Evolutionary conservation across 495 filamentous ascomycete genomes (phyloP).

Genomic region (Antarctomyces pellizariae): DNA sequence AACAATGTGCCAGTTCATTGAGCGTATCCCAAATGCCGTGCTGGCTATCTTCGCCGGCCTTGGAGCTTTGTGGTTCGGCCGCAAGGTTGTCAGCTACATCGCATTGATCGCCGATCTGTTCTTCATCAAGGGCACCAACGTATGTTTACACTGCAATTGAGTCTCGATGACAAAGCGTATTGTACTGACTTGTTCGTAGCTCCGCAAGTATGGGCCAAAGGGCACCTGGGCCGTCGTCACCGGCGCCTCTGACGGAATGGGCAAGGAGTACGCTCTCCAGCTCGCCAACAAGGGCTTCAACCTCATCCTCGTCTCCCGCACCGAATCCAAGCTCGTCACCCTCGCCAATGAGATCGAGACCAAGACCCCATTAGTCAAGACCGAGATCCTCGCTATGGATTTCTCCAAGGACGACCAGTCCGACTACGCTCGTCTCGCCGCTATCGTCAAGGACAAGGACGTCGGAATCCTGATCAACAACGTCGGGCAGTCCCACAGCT

Average conservation of each 20-base stretch:
- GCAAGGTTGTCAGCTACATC: conserved; percentile 33
- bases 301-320: conserved; percentile 80
- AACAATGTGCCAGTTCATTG: too few species aligned
- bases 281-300: conserved; percentile 86
- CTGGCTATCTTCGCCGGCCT: conserved; percentile 15
- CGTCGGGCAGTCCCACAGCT: conserved; percentile 79
- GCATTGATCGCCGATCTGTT: conserved; percentile 51
- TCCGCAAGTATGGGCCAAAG: conserved; percentile 72
- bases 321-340: conserved; percentile 60
- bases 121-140: conserved; percentile 38
- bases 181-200: conserved; percentile 22
- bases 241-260: conserved; percentile 88
- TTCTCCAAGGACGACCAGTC: conserved; percentile 52
- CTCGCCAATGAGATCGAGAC: conserved; percentile 52
- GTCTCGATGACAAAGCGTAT: neutral
- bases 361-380: conserved; percentile 36
- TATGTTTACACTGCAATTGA: conserved; percentile 13
- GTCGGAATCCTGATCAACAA: conserved; percentile 89
- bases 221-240: conserved; percentile 91
- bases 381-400: conserved; percentile 72
- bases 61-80: conserved; percentile 33
- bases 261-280: conserved; percentile 86
- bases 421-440: conserved; percentile 51
- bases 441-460: conserved; percentile 46
- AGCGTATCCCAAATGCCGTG: conserved; percentile 4